Percentiles rank a stretch among this genome's conserved stretches.
Conservation (phyloP, 225 moss, liverwort and hornwort genomes). For the Bryoerythrophyllum caledonicum region DNA sequence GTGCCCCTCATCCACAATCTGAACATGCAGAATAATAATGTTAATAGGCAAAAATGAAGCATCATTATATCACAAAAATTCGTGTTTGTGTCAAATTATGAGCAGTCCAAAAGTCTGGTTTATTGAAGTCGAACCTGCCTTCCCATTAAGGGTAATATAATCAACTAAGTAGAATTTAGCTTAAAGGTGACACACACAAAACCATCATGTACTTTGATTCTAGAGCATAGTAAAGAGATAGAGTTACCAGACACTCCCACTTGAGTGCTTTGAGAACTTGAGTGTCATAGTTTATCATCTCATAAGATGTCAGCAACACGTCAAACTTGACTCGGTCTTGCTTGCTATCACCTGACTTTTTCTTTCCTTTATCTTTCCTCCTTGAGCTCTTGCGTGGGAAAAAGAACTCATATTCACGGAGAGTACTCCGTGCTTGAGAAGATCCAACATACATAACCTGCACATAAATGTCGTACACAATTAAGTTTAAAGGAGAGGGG, state of each 20-base stretch:
- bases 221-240: neutral
- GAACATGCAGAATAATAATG: slow-evolving; percentile 7
- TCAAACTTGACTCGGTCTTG: slow-evolving; percentile 85
- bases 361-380: slow-evolving; percentile 64
- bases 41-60: neutral
- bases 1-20: slow-evolving; percentile 84
- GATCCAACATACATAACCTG: slow-evolving; percentile 79
- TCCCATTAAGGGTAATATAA: neutral
- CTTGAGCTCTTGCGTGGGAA: slow-evolving; percentile 65
- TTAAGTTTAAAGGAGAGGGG: neutral
- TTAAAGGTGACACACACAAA: too few relatives aligned
- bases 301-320: slow-evolving; percentile 81
- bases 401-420: slow-evolving; percentile 79
- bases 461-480: slow-evolving; percentile 1
- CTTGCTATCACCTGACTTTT: slow-evolving; percentile 66
- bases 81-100: neutral
- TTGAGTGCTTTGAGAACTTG: slow-evolving; percentile 63
- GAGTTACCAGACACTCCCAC: slow-evolving; percentile 81
- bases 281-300: slow-evolving; percentile 75
- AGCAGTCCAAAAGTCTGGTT: neutral
- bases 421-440: slow-evolving; percentile 66
- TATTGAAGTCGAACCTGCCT: neutral
- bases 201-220: neutral
- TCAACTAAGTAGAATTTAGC: too few relatives aligned
- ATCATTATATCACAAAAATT: neutral